phyloP scores from a whole-genome alignment of 345 rosid species.

The Eucalyptus polybractea region DNA sequence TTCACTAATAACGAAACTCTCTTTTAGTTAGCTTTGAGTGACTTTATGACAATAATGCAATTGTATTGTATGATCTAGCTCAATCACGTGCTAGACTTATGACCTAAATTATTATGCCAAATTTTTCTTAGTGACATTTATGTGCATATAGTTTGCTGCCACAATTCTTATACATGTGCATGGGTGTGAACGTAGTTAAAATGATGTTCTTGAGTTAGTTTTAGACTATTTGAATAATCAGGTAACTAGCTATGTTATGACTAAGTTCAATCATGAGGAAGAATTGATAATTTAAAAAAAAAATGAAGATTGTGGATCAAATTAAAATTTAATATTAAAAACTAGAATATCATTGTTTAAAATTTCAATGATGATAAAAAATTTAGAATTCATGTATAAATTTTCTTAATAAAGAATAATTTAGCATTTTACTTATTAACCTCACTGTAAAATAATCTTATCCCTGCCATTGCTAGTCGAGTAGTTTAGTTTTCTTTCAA shows the following conservation, averaged over 20 bases:
- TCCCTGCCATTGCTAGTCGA: background rate
- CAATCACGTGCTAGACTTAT: background rate
- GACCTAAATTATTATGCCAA: background rate
- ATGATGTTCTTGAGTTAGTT: background rate
- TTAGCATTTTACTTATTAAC: background rate
- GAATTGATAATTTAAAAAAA: background rate
- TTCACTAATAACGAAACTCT: background rate
- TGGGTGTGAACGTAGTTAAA: background rate
- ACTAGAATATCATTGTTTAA: background rate
- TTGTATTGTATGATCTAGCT: background rate
- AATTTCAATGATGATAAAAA: background rate
- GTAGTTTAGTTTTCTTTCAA: background rate
- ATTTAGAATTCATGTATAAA: background rate
- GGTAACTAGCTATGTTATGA: background rate
- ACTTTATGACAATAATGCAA: background rate
- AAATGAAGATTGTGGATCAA: background rate
- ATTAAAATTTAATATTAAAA: background rate
- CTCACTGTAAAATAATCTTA: background rate
- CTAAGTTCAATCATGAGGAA: background rate
- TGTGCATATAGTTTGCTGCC: background rate
- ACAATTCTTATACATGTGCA: background rate
- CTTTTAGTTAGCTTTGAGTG: background rate
- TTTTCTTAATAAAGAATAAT: background rate
- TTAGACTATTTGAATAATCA: background rate
- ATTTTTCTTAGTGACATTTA: background rate